Conservation (phyloP, 2,329 filamentous ascomycete species). For the Hypoxylon sp. region DNA sequence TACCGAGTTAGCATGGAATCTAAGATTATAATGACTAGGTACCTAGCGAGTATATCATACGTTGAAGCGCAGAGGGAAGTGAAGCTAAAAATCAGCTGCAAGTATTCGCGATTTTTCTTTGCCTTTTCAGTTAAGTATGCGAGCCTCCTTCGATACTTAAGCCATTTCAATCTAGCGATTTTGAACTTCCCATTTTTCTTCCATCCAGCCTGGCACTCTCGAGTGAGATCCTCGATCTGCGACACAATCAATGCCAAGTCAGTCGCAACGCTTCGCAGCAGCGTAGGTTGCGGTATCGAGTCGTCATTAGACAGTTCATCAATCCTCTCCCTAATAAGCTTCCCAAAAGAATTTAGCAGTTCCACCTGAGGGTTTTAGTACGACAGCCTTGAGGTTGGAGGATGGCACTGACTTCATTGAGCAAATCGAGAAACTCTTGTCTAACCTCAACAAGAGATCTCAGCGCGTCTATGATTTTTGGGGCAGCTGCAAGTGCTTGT, state of each 20-base stretch:
- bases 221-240: neutral
- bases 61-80: slow-evolving; percentile 6
- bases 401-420: slow-evolving; percentile 23
- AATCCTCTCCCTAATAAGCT: slow-evolving; percentile 9
- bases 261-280: neutral
- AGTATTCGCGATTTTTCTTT: slow-evolving; percentile 6
- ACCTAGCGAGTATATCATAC: neutral
- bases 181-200: slow-evolving; percentile 8
- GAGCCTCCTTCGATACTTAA: neutral
- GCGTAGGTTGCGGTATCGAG: neutral
- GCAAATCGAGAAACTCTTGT: slow-evolving; percentile 21
- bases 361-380: slow-evolving; percentile 16
- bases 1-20: too few relatives aligned
- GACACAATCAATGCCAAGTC: slow-evolving; percentile 5
- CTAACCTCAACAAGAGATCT: slow-evolving; percentile 3
- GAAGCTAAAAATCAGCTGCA: slow-evolving; percentile 11
- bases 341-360: slow-evolving; percentile 11
- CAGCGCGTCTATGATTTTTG: slow-evolving; percentile 26
- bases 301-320: neutral
- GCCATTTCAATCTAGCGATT: slow-evolving; percentile 10
- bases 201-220: neutral
- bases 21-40: too few relatives aligned
- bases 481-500: slow-evolving; percentile 27
- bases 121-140: slow-evolving; percentile 5
- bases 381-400: too few relatives aligned